These are phyloP conservation scores for Penicillium angulare DNA, from an alignment of 495 filamentous ascomycete species.

Conservation along the genomic window DNA sequence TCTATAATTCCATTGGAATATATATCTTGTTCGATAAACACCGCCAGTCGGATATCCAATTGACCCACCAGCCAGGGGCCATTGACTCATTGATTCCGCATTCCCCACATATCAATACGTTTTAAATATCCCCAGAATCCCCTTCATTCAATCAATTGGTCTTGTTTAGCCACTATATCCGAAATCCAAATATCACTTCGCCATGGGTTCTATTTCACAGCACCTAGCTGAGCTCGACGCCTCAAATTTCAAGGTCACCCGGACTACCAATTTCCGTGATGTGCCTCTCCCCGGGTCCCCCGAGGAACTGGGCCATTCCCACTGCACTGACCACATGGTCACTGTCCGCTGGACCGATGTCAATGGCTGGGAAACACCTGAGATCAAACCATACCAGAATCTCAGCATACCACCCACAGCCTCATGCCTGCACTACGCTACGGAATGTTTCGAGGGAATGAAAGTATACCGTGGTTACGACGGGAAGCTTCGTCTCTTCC, in stretches of 20 bases:
- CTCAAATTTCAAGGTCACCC: constrained; percentile 67
- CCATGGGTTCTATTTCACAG: constrained; percentile 37
- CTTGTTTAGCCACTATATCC: background rate
- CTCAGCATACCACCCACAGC: constrained; percentile 80
- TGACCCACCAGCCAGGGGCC: background rate
- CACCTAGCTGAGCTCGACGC: constrained; percentile 59
- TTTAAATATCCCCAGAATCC: background rate
- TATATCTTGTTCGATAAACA: no score
- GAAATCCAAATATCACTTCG: constrained; percentile 1
- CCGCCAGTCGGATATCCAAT: no score
- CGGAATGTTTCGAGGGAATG: constrained; percentile 89
- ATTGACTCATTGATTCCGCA: background rate
- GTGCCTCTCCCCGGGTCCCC: constrained; percentile 63
- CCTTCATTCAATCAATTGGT: no score
- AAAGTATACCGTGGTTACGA: constrained; percentile 85
- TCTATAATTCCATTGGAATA: background rate
- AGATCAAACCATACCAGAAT: constrained; percentile 77
- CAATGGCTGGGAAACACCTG: constrained; percentile 73
- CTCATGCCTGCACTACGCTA: constrained; percentile 86
- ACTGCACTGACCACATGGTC: constrained; percentile 92
- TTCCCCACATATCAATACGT: background rate
- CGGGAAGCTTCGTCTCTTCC: constrained; percentile 80
- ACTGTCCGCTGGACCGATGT: constrained; percentile 65
- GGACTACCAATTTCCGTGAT: constrained; percentile 61
- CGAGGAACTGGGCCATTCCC: constrained; percentile 48